Percentiles rank a stretch among this genome's conserved stretches.
phyloP scores from a whole-genome alignment of 176 grass and related monocot species.

The Eragrostis nindensis region DNA sequence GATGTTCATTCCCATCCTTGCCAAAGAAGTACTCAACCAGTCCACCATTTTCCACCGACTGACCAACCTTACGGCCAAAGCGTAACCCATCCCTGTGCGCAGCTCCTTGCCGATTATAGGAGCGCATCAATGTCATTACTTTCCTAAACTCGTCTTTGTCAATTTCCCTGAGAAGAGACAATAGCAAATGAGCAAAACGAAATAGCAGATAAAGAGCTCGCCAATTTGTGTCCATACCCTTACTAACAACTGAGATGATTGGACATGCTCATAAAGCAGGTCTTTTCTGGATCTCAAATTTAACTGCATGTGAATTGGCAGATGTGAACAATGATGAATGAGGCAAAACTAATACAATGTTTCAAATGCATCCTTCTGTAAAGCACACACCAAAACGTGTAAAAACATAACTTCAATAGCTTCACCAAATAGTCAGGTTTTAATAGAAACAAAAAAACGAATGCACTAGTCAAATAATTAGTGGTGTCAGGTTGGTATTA shows the following conservation, averaged over 20 bases:
- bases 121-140: slow-evolving; percentile 93
- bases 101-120: slow-evolving; percentile 88
- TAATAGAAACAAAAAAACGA: neutral
- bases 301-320: slow-evolving; percentile 51
- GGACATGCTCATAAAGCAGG: slow-evolving; percentile 36
- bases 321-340: slow-evolving; percentile 55
- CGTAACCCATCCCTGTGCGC: slow-evolving; percentile 83
- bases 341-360: neutral
- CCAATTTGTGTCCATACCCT: slow-evolving; percentile 48
- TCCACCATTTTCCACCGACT: slow-evolving; percentile 75
- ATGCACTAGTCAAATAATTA: slow-evolving; percentile 15
- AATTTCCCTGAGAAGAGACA: slow-evolving; percentile 76
- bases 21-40: slow-evolving; percentile 94
- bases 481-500: neutral
- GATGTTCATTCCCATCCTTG: slow-evolving; percentile 70
- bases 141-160: slow-evolving; percentile 98
- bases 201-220: slow-evolving; percentile 30
- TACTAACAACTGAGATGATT: slow-evolving; percentile 50
- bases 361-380: slow-evolving; percentile 20
- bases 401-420: neutral
- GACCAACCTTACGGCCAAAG: slow-evolving; percentile 69
- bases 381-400: neutral
- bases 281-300: slow-evolving; percentile 45
- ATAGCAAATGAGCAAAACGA: slow-evolving; percentile 37
- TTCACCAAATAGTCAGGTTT: slow-evolving; percentile 16